phyloP scores from a whole-genome alignment of 768 basidiomycete species.

The Kwoniella europaea region DNA sequence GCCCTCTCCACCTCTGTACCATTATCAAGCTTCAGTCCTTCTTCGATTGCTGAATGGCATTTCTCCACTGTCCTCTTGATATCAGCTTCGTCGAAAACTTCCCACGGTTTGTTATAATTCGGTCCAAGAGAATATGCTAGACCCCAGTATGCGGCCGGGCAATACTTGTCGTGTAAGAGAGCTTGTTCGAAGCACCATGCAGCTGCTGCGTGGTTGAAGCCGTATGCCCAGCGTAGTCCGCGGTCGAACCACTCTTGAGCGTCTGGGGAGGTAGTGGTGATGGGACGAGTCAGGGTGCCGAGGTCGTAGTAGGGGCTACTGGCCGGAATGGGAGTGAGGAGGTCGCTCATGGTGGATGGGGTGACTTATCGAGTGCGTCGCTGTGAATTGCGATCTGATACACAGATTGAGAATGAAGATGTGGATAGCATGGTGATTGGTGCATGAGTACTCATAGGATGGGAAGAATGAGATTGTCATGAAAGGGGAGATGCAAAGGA shows the following conservation, averaged over 20 bases:
- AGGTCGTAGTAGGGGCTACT: constrained; percentile 36
- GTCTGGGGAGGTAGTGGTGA: constrained; percentile 30
- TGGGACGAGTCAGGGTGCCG: constrained; percentile 20
- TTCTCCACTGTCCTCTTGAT: constrained; percentile 12
- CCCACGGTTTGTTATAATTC: constrained; percentile 53
- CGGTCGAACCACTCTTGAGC: constrained; percentile 51
- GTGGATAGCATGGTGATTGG: too few species aligned
- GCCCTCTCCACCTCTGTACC: constrained; percentile 27
- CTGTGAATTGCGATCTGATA: too few species aligned
- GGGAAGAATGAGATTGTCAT: too few species aligned
- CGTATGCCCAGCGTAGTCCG: constrained; percentile 43
- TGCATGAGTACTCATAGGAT: too few species aligned
- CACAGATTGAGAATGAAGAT: too few species aligned
- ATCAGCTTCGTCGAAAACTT: constrained; percentile 29
- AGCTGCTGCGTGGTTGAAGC: constrained; percentile 48
- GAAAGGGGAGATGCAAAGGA: too few species aligned
- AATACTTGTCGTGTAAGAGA: constrained; percentile 33
- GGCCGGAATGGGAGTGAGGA: constrained; percentile 12
- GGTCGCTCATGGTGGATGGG: not conserved
- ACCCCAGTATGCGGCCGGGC: constrained; percentile 48
- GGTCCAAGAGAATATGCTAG: constrained; percentile 45
- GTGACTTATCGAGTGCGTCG: too few species aligned
- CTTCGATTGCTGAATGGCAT: constrained; percentile 6
- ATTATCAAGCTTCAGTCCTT: constrained; percentile 15
- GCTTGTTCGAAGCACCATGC: constrained; percentile 39